phyloP scores from a whole-genome alignment of 2,329 filamentous ascomycete genomes.

The Mycosphaerella sp. region DNA sequence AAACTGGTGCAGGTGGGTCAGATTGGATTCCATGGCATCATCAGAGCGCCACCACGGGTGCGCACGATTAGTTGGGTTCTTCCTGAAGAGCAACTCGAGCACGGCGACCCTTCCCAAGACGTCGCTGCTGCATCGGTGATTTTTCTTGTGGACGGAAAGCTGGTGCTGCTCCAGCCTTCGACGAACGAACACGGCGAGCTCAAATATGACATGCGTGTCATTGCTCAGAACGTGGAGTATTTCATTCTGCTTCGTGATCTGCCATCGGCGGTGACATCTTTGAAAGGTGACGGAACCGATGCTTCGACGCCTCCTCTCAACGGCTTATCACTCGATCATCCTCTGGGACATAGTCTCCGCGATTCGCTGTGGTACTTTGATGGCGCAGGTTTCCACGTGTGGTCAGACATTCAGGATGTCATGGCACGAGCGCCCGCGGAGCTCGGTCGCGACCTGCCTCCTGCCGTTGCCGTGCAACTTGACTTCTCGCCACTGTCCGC shows the following conservation, averaged over 20 bases:
- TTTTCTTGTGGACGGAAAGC: conserved; percentile 94
- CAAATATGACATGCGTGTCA: conserved; percentile 97
- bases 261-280: conserved; percentile 22
- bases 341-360: conserved; percentile 51
- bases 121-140: conserved; percentile 88
- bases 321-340: conserved; percentile 18
- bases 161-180: conserved; percentile 84
- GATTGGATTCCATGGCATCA: conserved; percentile 94
- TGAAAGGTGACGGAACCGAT: conserved; percentile 16
- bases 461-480: conserved; percentile 69
- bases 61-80: conserved; percentile 93
- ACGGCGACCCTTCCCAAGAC: conserved; percentile 92
- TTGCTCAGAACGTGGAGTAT: conserved; percentile 93
- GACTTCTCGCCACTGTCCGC: conserved; percentile 94
- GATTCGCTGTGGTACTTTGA: conserved; percentile 96
- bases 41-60: conserved; percentile 85
- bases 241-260: conserved; percentile 90
- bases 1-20: conserved; percentile 90
- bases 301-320: conserved; percentile 16
- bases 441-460: conserved; percentile 61
- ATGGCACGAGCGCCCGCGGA: conserved; percentile 63
- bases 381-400: conserved; percentile 75
- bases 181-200: conserved; percentile 73
- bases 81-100: conserved; percentile 79
- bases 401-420: conserved; percentile 83